Conservation (phyloP, 2,329 filamentous ascomycete species). For the Calonectria henricotiae region DNA sequence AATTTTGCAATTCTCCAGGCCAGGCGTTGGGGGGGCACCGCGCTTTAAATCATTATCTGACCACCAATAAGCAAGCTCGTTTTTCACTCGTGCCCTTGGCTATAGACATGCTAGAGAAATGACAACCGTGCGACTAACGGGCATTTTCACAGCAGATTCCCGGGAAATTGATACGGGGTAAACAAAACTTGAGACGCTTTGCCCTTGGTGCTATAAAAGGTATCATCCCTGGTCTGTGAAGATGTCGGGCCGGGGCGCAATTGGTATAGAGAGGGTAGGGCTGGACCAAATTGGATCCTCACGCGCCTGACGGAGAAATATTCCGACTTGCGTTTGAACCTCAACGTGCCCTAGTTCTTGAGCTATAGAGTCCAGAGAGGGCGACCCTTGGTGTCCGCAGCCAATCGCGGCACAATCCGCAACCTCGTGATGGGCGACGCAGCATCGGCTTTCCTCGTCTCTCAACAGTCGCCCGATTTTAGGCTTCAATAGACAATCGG, state of each 20-base stretch:
- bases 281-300: background rate
- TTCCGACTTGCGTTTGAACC: background rate
- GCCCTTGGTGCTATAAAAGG: background rate
- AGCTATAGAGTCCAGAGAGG: background rate
- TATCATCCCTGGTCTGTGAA: background rate
- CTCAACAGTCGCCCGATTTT: background rate
- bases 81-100: no score
- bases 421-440: background rate
- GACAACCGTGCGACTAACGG: background rate
- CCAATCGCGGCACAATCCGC: background rate
- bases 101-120: background rate
- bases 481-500: constrained; percentile 17
- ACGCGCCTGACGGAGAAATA: constrained; percentile 1
- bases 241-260: background rate
- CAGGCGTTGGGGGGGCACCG: no score
- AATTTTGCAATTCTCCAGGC: no score
- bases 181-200: background rate
- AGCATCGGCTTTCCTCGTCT: background rate
- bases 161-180: background rate
- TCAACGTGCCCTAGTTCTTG: background rate
- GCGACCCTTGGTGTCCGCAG: background rate
- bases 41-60: no score
- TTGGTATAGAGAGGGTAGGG: background rate
- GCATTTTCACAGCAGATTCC: background rate
- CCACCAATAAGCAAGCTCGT: no score